phyloP scores from a whole-genome alignment of 116 monocot genomes.

The Phalaenopsis hybrid region DNA sequence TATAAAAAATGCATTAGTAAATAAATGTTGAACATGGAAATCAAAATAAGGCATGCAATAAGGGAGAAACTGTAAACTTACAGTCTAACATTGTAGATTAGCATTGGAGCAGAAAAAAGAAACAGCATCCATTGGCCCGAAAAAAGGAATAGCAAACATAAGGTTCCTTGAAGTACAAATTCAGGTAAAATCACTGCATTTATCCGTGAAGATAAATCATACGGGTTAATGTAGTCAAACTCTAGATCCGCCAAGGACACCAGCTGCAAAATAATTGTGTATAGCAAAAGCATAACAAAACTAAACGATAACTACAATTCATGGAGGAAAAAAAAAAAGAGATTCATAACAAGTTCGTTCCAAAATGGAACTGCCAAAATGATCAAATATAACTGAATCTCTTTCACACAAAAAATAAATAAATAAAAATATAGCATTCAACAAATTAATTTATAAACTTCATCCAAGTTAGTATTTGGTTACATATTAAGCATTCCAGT shows the following conservation, averaged over 20 bases:
- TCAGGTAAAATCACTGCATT: conserved; percentile 67
- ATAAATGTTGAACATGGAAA: neutral
- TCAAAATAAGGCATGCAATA: neutral
- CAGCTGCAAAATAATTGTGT: conserved; percentile 47
- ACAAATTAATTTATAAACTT: neutral
- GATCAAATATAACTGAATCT: neutral
- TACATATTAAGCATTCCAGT: neutral
- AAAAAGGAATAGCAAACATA: conserved; percentile 61
- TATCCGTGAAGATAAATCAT: conserved; percentile 72
- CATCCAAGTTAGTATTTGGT: neutral
- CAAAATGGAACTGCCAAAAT: neutral
- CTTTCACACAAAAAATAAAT: neutral
- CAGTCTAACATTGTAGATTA: conserved; percentile 65
- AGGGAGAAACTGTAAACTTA: conserved; percentile 62
- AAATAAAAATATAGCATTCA: neutral
- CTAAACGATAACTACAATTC: neutral
- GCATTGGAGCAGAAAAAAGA: conserved; percentile 45
- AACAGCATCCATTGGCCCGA: conserved; percentile 76
- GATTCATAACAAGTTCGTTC: neutral
- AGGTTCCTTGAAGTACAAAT: conserved; percentile 52
- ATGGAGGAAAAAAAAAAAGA: neutral
- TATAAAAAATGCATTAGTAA: neutral
- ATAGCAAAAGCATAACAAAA: neutral
- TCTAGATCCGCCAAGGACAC: conserved; percentile 88
- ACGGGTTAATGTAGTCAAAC: conserved; percentile 87